Evolutionary conservation across 1,284 basidiomycete species (phyloP), one percentile per base, ranked within the genome.

Genomic region (Malassezia caprae): DNA sequence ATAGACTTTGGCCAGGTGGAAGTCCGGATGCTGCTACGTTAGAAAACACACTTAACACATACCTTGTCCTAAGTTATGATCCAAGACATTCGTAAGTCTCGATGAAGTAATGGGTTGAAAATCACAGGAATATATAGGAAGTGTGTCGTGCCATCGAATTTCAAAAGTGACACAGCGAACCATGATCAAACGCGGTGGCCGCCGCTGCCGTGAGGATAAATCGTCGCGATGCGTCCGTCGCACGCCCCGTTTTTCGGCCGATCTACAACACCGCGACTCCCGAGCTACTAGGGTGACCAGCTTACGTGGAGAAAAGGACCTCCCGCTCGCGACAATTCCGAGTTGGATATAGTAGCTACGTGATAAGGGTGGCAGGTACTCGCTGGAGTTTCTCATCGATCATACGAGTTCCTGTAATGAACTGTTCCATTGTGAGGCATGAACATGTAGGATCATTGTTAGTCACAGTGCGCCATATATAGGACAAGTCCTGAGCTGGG

Each of bases 101-200:
- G 58, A 49, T 26, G 64, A 28, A 3, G 63, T 52, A n/a, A 73
- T 61, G 24, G 72, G 66, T 40, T 72, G 69, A 39, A 74, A 72
- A 15, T 63, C 62, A 52, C 68, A 71, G 42, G 67, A 65, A 51
- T 71, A 74, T 56, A 74, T 73, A 19, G 72, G 72, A 48, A 71
- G 63, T 42, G 66, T 72, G 53, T 74, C 67, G 41, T 74, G 72
- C 72, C 72, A 74, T 40, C 70, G 60, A 49, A 73, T 72, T 53
- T 73, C 72, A 53, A 73, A 72, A 19, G 72, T 72, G 52, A 67
- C 64, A 34, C 68, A 67, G 50, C 68, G 68, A 11, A 73, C 69
- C 70, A 73, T 72, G 55, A 13, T 63, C 51, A 34, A 39, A 44
- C 41, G 34, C 41, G n/a, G 32, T 26, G 13, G 41, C 41, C 24